Conservation (phyloP, 2,329 filamentous ascomycete genomes). For the Fusarium humuli region DNA sequence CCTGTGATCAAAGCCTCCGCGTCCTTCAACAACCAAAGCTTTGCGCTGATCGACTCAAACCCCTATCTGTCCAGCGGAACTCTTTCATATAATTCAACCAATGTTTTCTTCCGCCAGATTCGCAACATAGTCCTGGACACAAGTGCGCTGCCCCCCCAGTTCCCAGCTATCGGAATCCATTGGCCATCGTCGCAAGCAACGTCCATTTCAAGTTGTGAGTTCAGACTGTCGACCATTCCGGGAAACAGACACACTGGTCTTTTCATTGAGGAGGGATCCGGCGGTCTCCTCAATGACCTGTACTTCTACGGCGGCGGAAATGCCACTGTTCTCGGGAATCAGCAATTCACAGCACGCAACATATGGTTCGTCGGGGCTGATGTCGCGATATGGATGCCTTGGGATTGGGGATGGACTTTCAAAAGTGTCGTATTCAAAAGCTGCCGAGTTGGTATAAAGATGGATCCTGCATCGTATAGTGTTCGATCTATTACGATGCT, state of each 20-base stretch:
- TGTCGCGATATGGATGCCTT: constrained; percentile 77
- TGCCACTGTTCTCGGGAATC: constrained; percentile 69
- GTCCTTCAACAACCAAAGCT: constrained; percentile 57
- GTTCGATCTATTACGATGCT: constrained; percentile 81
- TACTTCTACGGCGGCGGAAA: constrained; percentile 76
- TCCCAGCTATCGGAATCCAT: constrained; percentile 67
- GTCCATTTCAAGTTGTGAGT: constrained; percentile 68
- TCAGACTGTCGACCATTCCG: constrained; percentile 60
- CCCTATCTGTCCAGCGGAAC: constrained; percentile 55
- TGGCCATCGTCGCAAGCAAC: constrained; percentile 76
- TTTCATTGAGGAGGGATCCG: constrained; percentile 72
- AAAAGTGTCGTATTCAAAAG: constrained; percentile 73
- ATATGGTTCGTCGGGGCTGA: constrained; percentile 72
- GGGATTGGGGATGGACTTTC: constrained; percentile 83
- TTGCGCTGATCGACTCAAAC: constrained; percentile 62
- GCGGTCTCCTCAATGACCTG: constrained; percentile 75
- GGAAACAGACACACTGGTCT: constrained; percentile 67
- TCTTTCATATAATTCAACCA: constrained; percentile 65
- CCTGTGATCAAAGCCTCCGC: constrained; percentile 66
- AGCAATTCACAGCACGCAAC: constrained; percentile 79
- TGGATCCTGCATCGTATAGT: constrained; percentile 64
- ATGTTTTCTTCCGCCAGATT: constrained; percentile 70
- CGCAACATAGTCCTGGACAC: constrained; percentile 69
- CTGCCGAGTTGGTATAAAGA: constrained; percentile 74
- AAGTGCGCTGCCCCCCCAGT: constrained; percentile 60